These are phyloP conservation scores for Gossypium arboreum DNA, from an alignment of 345 rosid genomes.

Conservation along the genomic window DNA sequence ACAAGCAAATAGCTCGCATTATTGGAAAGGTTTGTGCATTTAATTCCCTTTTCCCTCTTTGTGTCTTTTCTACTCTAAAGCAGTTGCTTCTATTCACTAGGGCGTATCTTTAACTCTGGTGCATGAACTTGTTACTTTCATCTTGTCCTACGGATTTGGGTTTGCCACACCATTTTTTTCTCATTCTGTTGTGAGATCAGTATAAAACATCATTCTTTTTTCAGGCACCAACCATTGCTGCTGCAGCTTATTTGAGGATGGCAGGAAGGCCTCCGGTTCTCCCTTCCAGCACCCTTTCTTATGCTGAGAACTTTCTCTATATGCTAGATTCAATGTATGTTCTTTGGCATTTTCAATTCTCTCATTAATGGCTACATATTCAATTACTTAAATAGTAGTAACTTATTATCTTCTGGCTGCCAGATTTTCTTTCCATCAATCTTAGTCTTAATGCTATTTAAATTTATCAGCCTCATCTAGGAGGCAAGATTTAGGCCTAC, in stretches of 20 bases:
- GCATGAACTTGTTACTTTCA: neutral
- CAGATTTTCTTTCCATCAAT: neutral
- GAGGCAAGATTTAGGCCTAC: slow-evolving; percentile 1
- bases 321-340: slow-evolving; percentile 93
- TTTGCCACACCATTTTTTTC: neutral
- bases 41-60: slow-evolving; percentile 10
- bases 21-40: slow-evolving; percentile 70
- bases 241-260: slow-evolving; percentile 92
- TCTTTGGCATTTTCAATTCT: slow-evolving; percentile 4
- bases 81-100: neutral
- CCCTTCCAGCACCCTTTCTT: slow-evolving; percentile 86
- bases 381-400: neutral
- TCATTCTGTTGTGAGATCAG: neutral
- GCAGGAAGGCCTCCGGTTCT: slow-evolving; percentile 98
- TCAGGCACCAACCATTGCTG: slow-evolving; percentile 91
- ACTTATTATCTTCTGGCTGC: neutral
- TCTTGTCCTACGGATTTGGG: neutral
- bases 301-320: slow-evolving; percentile 87
- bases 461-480: neutral
- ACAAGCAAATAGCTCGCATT: slow-evolving; percentile 89
- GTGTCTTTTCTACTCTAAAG: neutral
- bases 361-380: slow-evolving; percentile 2
- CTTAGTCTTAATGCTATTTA: neutral
- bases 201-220: slow-evolving; percentile 15
- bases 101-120: neutral